Base-by-base conservation (phyloP, 371 early-diverging fungal genomes). In the Syncephalastrum racemosum region DNA sequence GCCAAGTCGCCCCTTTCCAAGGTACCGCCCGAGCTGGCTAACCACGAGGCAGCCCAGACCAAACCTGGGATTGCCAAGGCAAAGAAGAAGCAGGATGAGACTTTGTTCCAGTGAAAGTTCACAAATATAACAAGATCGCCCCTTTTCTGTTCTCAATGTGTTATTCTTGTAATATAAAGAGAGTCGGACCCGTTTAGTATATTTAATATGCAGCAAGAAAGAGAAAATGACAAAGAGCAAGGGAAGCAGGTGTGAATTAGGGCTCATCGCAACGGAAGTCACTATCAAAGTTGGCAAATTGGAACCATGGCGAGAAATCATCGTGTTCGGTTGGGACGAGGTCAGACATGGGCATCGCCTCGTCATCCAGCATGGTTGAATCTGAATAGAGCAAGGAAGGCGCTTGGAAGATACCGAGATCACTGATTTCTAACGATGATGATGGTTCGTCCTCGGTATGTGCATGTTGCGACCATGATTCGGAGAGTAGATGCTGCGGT, bases 1-100 rank as follows among this genome's bases (percentile, higher is more conserved):
- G 66, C 75, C 40, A 93, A 94, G 62, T 92, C 93, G 15, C 78
- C 88, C 0, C 62, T 91, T 12, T 90, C 93, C 2, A 84, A 78
- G 16, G 83, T 91, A 16, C 98, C 98, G 15, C 87, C 85, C 1
- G 98, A 96, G 72, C 73, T 97, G 31, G 82, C 90, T 15, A 80
- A 79, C 53, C 96, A 96, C 66, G 95, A 93, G 62, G 93, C 87
- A 22, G 90, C 92, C 6, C 86, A 86, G 79, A 84, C 82, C 6
- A 87, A 84, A 48, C 82, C 81, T 7, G 85, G 86, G 20, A 66
- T 70, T 20, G 71, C 71, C 36, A 82, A 77, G 49, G 56, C 75
- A 8, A 84, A 82, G 54, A 78, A 79, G 58, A 83, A 82, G 53
- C 77, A 80, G 18, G 86, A 87, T 51, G 88, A 86, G 51, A 85